Evolutionary conservation across 495 filamentous ascomycete genomes (phyloP).

Genomic region (Gamarada debralockiae): DNA sequence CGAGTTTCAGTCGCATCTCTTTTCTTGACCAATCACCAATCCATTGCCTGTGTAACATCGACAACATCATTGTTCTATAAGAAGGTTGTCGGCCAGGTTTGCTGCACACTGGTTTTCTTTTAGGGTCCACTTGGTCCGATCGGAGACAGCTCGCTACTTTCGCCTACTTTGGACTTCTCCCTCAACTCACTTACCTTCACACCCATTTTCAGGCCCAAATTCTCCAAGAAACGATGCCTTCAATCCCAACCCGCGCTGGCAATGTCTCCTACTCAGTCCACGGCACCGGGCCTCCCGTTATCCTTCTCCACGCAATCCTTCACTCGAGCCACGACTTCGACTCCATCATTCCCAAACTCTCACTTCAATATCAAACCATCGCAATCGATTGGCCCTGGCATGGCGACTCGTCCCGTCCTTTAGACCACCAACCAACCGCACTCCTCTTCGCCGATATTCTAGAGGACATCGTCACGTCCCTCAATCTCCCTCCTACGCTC

Average conservation of each 20-base stretch:
- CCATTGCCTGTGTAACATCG: too few species aligned
- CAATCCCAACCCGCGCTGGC: not conserved
- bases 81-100: too few species aligned
- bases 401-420: not conserved
- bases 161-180: too few species aligned
- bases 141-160: too few species aligned
- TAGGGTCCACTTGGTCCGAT: too few species aligned
- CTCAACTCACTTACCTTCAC: too few species aligned
- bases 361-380: not conserved
- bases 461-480: not conserved
- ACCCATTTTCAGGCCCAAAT: too few species aligned
- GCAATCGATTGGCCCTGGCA: slow-evolving; percentile 3
- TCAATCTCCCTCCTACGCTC: slow-evolving; percentile 1
- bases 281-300: not conserved
- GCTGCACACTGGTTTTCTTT: too few species aligned
- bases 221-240: not conserved
- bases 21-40: too few species aligned
- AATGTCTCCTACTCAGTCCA: not conserved
- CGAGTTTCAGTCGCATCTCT: too few species aligned
- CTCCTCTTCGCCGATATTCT: not conserved
- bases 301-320: slow-evolving; percentile 4
- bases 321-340: not conserved
- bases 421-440: not conserved
- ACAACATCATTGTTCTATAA: too few species aligned
- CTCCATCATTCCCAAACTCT: not conserved